Base-by-base conservation (phyloP, 495 filamentous ascomycete species). In the Penicillium goetzii region DNA sequence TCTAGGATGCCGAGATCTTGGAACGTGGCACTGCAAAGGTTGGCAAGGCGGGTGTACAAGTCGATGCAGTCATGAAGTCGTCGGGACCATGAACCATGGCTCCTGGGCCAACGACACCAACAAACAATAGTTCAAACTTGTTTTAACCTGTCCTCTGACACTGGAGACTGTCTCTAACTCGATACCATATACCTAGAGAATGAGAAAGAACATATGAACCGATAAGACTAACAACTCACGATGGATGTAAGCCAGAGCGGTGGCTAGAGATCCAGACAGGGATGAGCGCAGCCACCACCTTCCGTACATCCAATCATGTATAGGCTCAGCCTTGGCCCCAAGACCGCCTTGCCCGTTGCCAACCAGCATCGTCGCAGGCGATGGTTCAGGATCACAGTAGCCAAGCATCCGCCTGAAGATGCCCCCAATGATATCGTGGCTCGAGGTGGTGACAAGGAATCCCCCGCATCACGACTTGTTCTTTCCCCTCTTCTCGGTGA, bases 361-460 rank as follows among this genome's bases (percentile, higher is more conserved):
- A 56, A 60, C 60, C 51, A 50, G 32, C 33, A 59, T 61, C 32
- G 32, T 62, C 52, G 56, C 30, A 60, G 60, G 52, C 49, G 62
- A 40, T 57, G 58, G 30, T 25, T 15, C 49, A 30, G 21, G 61
- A 52, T 50, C 26, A 54, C 28, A 66, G 17, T 51, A 64, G 69
- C 66, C 69, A 67, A 67, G 69, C 51, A 64, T 60, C 23, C 30
- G 56, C 21, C 19, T 40, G 36, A 25, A 30, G 11, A 36, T 58
- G 51, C 66, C 62, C 62, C 66, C 69, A 66, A 71, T 71, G 61
- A 68, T 26, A 64, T 61, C 40, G 40, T 63, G 33, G 50, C 32
- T 41, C 59, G 53, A 26, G 34, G 54, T 53, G 40, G 41, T 49
- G 52, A 68, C 55, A 52, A 62, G 28, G 30, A 26, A 32, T 43